A percentile compares a stretch with the other conserved stretches of the same genome.
Conservation (phyloP, 495 filamentous ascomycete genomes). For the Penicillium tannophilum region DNA sequence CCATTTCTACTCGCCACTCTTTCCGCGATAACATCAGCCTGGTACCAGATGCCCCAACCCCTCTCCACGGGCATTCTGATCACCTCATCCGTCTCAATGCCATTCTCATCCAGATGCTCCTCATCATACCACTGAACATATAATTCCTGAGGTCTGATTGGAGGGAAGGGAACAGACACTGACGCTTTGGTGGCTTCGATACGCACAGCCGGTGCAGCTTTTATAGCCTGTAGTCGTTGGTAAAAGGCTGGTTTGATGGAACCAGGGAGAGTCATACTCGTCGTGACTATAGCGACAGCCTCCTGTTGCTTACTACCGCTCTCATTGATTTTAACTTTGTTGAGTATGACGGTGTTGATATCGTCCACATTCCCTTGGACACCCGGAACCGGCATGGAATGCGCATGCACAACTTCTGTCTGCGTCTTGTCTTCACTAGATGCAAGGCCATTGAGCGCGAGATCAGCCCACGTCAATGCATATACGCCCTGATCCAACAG, state of each 20-base stretch:
- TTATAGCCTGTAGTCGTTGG: slow-evolving; percentile 6
- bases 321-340: too few species aligned
- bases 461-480: slow-evolving; percentile 13
- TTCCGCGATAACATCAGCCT: slow-evolving; percentile 13
- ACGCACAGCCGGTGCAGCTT: slow-evolving; percentile 10
- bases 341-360: slow-evolving; percentile 12
- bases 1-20: background rate
- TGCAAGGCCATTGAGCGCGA: slow-evolving; percentile 12
- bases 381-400: slow-evolving; percentile 4
- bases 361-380: slow-evolving; percentile 4
- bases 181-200: slow-evolving; percentile 12
- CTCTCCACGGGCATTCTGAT: slow-evolving; percentile 5
- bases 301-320: background rate
- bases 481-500: slow-evolving; percentile 16
- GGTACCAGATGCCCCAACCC: slow-evolving; percentile 15
- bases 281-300: slow-evolving; percentile 12
- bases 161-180: slow-evolving; percentile 14
- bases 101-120: slow-evolving; percentile 9
- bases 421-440: background rate
- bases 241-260: slow-evolving; percentile 4
- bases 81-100: slow-evolving; percentile 8
- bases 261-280: slow-evolving; percentile 9
- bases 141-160: slow-evolving; percentile 12
- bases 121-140: slow-evolving; percentile 9
- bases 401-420: slow-evolving; percentile 10